These are phyloP conservation scores for Coemansia umbellata DNA, from an alignment of 192 early-diverging fungal species.

Conservation along the genomic window DNA sequence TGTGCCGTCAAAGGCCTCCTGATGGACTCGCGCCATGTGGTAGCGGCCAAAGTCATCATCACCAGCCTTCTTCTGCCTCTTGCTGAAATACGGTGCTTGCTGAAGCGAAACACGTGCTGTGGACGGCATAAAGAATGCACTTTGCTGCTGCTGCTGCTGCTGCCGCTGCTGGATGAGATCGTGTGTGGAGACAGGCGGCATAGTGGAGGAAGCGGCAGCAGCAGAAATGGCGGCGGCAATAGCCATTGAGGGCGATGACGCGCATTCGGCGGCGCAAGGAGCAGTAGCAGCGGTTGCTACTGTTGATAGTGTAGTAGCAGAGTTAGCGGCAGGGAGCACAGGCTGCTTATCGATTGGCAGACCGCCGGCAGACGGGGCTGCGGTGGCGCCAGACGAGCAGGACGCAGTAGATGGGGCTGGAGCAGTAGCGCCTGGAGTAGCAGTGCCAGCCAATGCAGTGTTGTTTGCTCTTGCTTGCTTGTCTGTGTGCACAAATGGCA, in stretches of 20 bases:
- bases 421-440: not conserved
- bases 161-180: not conserved
- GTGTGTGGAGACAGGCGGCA: not conserved
- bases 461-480: not conserved
- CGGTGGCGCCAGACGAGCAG: not conserved
- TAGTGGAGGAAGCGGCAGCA: not conserved
- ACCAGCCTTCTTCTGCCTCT: constrained; percentile 24
- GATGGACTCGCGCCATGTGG: constrained; percentile 40
- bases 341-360: constrained; percentile 6
- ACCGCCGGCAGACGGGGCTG: not conserved
- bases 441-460: not conserved
- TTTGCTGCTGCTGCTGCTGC: constrained; percentile 5
- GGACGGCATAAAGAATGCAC: constrained; percentile 3
- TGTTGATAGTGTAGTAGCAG: constrained; percentile 5
- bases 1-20: constrained; percentile 49
- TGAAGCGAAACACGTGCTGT: constrained; percentile 1
- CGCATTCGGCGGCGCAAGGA: not conserved
- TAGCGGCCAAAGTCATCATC: constrained; percentile 9
- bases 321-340: not conserved
- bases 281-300: constrained; percentile 13
- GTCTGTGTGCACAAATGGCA: constrained; percentile 7
- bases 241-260: constrained; percentile 8
- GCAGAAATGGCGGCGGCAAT: constrained; percentile 1
- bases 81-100: constrained; percentile 3
- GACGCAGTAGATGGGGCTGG: not conserved